These are phyloP conservation scores for Hymenoscyphus linearis DNA, from an alignment of 2,329 filamentous ascomycete genomes.

Conservation along the genomic window DNA sequence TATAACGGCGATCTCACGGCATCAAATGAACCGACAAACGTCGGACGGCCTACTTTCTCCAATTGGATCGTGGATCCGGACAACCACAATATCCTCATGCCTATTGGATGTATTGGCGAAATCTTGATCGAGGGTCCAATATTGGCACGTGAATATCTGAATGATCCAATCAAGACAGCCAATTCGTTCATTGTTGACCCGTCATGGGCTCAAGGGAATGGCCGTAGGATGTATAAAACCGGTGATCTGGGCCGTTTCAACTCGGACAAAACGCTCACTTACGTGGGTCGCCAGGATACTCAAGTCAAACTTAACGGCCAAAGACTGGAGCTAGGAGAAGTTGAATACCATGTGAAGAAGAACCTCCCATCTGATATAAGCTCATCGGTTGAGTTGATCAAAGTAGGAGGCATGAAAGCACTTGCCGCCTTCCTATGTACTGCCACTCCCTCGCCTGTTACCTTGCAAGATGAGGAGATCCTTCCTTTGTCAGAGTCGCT, in stretches of 20 bases:
- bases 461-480: background rate
- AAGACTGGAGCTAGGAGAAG: slow-evolving; percentile 59
- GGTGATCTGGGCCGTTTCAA: slow-evolving; percentile 34
- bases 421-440: background rate
- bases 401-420: background rate
- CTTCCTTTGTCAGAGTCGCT: background rate
- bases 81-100: slow-evolving; percentile 12
- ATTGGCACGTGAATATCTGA: slow-evolving; percentile 19
- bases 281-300: slow-evolving; percentile 57
- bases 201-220: slow-evolving; percentile 13
- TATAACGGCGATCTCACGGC: slow-evolving; percentile 6
- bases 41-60: slow-evolving; percentile 6
- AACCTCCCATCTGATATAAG: background rate
- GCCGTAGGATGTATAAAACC: slow-evolving; percentile 31
- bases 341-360: slow-evolving; percentile 33
- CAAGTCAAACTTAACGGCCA: slow-evolving; percentile 62
- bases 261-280: slow-evolving; percentile 53
- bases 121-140: slow-evolving; percentile 21
- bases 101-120: slow-evolving; percentile 20
- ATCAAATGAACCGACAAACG: slow-evolving; percentile 11
- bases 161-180: slow-evolving; percentile 15
- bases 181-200: slow-evolving; percentile 14
- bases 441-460: background rate
- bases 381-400: slow-evolving; percentile 10
- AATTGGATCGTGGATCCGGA: slow-evolving; percentile 15